Conservation (phyloP, 1,284 basidiomycete species). For the Ganoderma lingzhi region DNA sequence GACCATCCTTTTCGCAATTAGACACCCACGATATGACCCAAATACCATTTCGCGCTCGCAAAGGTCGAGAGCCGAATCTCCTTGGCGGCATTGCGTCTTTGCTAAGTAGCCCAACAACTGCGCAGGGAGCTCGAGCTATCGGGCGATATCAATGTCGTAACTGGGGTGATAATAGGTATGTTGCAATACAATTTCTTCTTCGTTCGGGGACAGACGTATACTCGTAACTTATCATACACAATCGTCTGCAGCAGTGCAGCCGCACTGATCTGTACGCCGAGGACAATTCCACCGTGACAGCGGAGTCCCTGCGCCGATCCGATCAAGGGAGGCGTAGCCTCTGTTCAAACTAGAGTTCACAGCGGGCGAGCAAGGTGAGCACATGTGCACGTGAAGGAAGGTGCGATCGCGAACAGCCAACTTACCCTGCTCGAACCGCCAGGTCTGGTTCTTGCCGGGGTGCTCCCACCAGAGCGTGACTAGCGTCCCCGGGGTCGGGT, state of each 20-base stretch:
- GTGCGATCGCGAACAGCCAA: too few species aligned
- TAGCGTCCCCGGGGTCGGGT: constrained; percentile 37
- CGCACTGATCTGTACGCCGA: neutral
- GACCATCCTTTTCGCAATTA: too few species aligned
- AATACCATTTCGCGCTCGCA: too few species aligned
- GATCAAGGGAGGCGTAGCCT: neutral
- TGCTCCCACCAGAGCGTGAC: constrained; percentile 36
- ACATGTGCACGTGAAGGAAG: neutral
- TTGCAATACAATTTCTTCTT: neutral
- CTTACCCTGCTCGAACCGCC: constrained; percentile 38
- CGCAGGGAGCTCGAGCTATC: too few species aligned
- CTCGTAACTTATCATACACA: neutral
- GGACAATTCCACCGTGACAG: neutral
- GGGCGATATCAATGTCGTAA: too few species aligned
- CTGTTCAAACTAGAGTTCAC: neutral
- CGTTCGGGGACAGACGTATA: neutral
- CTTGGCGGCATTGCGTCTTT: too few species aligned
- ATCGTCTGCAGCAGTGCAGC: neutral
- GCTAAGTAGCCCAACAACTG: too few species aligned
- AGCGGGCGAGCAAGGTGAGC: neutral
- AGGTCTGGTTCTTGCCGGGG: constrained; percentile 37
- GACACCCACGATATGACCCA: too few species aligned
- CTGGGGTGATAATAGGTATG: too few species aligned
- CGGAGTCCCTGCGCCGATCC: neutral
- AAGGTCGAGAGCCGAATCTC: too few species aligned